A percentile compares a stretch with the other conserved stretches of the same genome.
Evolutionary conservation across 2,329 filamentous ascomycete species (phyloP).

Genomic region (Aspergillus thermomutatus): DNA sequence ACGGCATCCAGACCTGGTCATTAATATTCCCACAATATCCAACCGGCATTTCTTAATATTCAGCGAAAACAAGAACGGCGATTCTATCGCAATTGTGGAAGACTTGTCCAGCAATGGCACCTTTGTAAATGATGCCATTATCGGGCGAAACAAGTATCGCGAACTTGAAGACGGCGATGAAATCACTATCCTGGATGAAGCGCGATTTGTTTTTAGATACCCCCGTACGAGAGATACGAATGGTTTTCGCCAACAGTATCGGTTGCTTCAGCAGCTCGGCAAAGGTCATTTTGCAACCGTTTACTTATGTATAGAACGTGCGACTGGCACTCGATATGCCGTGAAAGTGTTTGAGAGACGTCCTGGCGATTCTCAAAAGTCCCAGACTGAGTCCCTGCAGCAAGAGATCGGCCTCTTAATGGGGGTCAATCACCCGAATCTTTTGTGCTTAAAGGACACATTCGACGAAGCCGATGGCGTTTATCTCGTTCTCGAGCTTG

Average conservation of each 20-base stretch:
- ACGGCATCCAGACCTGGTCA: conserved; percentile 59
- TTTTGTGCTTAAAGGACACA: conserved; percentile 90
- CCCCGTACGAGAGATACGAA: conserved; percentile 71
- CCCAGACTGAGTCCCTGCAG: conserved; percentile 80
- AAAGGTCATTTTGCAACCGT: conserved; percentile 96
- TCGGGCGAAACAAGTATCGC: conserved; percentile 87
- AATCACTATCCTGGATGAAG: conserved; percentile 79
- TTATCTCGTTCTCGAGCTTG: conserved; percentile 87
- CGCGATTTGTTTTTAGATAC: conserved; percentile 88
- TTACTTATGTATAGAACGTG: conserved; percentile 84
- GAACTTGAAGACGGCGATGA: conserved; percentile 89
- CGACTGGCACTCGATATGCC: conserved; percentile 75
- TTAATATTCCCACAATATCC: conserved; percentile 77
- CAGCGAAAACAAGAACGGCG: conserved; percentile 56
- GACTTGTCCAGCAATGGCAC: conserved; percentile 96
- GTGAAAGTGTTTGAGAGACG: conserved; percentile 94
- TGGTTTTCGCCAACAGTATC: conserved; percentile 82
- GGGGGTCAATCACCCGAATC: conserved; percentile 92
- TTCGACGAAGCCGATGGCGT: conserved; percentile 90
- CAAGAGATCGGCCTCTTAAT: conserved; percentile 96
- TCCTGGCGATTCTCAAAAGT: conserved; percentile 74
- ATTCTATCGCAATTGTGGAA: conserved; percentile 71
- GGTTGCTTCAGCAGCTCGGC: conserved; percentile 76
- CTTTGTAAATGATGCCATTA: conserved; percentile 85
- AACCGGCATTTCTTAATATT: conserved; percentile 64